phyloP scores from a whole-genome alignment of 1,284 basidiomycete species.

The Cystobasidium slooffiae region DNA sequence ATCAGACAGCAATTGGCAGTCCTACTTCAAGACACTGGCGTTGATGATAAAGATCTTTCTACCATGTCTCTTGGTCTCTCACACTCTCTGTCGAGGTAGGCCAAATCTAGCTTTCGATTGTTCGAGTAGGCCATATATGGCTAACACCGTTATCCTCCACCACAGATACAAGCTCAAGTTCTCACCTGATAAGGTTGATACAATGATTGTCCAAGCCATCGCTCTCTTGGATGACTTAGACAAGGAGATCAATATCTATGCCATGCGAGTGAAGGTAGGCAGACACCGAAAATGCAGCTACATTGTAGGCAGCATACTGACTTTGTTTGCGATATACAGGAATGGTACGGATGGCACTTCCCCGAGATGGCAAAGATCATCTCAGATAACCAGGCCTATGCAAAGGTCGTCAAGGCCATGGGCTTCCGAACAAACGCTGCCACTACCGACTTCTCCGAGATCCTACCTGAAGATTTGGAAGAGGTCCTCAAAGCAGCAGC shows the following conservation, averaged over 20 bases:
- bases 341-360: conserved; percentile 99
- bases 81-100: conserved; percentile 88
- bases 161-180: conserved; percentile 97
- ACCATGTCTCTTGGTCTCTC: conserved; percentile 98
- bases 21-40: conserved; percentile 59
- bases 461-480: conserved; percentile 95
- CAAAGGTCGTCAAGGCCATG: conserved; percentile 86
- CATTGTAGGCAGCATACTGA: not conserved
- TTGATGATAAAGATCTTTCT: conserved; percentile 80
- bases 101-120: conserved; percentile 23
- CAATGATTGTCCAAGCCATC: conserved; percentile 99
- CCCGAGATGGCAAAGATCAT: conserved; percentile 99
- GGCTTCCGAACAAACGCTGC: conserved; percentile 93
- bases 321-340: conserved; percentile 61
- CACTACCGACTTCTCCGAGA: conserved; percentile 79
- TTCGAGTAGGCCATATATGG: conserved; percentile 2
- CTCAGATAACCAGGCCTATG: conserved; percentile 94
- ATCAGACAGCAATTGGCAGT: conserved; percentile 87
- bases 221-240: conserved; percentile 97
- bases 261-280: conserved; percentile 93
- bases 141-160: not conserved
- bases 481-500: conserved; percentile 87
- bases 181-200: conserved; percentile 98
- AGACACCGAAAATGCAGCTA: conserved; percentile 2
- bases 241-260: conserved; percentile 99